Evolutionary conservation across 139 green algal genomes (phyloP), one percentile per base, ranked within the genome.

Genomic region (Parachlorella kessleri): DNA sequence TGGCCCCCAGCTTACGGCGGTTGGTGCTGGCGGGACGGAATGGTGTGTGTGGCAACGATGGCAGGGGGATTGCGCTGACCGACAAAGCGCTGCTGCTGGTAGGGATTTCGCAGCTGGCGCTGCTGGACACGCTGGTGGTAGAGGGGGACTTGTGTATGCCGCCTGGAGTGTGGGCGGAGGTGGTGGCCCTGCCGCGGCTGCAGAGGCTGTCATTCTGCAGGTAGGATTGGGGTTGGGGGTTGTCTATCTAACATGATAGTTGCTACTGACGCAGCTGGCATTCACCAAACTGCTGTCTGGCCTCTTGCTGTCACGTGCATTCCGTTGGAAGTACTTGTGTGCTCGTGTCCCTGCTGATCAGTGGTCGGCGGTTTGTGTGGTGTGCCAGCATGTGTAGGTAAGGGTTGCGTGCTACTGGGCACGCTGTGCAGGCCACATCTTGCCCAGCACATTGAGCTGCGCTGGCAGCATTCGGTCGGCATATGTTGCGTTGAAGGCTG

Each of bases 101-200:
- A 14, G 48, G 48, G 48, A 18, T 59, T 14, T 14, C 14, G 48
- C 14, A 14, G 48, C 21, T 59, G 14, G 48, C 48, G 48, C 14
- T 14, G 48, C 48, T 59, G 48, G 14, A 18, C 14, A 18, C 48
- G 48, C 48, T 59, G 48, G 48, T 28, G 48, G 48, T 59, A 18
- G 48, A 59, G 48, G 48, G 48, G 48, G 48, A 59, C 48, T 28
- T 59, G 14, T 59, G 48, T 59, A 28, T 59, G 48, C 14, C 48
- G 41, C 40, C 74, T 6, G 75, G 41, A 10, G 54, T 30, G 1
- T 67, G 67, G 38, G 10, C 3, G 4, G 66, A 81, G 42, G 26
- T 75, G 7, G 66, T 48, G 1, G 26, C 42, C 3, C 75, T 81
- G 75, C 75, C 75, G 8, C 35, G 35, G 18, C 66, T 81, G 66